A percentile compares a stretch with the other conserved stretches of the same genome.
phyloP scores from a whole-genome alignment of 208 protist genomes.

The Leishmania tarentolae region DNA sequence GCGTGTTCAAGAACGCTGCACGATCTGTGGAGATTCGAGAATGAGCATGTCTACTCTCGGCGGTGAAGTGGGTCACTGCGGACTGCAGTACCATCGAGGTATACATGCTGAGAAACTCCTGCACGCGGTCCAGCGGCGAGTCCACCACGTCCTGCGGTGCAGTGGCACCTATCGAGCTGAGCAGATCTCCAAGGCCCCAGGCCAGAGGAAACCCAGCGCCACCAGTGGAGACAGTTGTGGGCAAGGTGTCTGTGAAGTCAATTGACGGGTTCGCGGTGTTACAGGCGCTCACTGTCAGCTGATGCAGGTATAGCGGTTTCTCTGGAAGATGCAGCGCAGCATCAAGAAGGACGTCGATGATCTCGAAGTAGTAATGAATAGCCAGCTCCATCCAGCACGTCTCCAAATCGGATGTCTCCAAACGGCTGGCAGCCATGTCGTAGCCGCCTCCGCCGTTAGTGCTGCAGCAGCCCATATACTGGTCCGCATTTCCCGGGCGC shows the following conservation, averaged over 20 bases:
- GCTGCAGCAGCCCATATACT: constrained; percentile 9
- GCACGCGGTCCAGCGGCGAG: constrained; percentile 36
- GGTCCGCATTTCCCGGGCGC: constrained; percentile 10
- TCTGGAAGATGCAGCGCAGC: constrained; percentile 36
- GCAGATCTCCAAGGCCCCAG: constrained; percentile 7
- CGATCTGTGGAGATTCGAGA: constrained; percentile 6
- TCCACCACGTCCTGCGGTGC: not conserved
- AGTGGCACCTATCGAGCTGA: not conserved
- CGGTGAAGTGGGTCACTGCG: constrained; percentile 31
- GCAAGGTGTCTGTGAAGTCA: constrained; percentile 16
- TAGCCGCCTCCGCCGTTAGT: constrained; percentile 13
- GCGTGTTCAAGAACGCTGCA: constrained; percentile 3
- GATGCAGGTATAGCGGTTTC: constrained; percentile 44
- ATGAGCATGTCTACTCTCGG: constrained; percentile 13
- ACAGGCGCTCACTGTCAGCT: constrained; percentile 33
- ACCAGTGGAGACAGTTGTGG: constrained; percentile 9
- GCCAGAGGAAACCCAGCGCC: constrained; percentile 12
- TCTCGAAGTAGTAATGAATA: constrained; percentile 66
- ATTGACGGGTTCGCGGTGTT: not conserved
- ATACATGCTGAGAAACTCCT: constrained; percentile 48
- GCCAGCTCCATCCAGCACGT: constrained; percentile 51
- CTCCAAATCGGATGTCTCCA: constrained; percentile 20
- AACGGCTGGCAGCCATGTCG: constrained; percentile 10
- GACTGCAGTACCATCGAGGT: constrained; percentile 38
- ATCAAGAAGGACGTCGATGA: constrained; percentile 57